Percentiles rank a stretch among this genome's conserved stretches.
Conservation (phyloP, 768 basidiomycete species). For the Tricholoma sp. region DNA sequence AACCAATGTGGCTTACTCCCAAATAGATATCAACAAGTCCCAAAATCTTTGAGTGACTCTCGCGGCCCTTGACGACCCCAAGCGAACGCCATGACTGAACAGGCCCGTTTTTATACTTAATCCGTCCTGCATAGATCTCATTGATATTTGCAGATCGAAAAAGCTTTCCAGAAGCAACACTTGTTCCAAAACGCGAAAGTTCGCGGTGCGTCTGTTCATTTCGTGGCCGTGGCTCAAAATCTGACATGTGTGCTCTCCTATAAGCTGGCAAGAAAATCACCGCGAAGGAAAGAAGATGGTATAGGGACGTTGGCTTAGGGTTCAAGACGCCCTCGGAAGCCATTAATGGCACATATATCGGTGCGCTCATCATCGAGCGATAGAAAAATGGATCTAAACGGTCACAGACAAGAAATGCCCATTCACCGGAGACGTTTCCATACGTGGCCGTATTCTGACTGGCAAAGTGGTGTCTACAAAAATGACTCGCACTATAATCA, state of each 20-base stretch:
- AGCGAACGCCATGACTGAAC: constrained; percentile 56
- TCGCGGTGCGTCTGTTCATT: constrained; percentile 60
- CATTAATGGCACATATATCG: constrained; percentile 94
- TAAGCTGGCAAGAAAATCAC: constrained; percentile 86
- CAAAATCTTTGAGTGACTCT: constrained; percentile 25
- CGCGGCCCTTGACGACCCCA: constrained; percentile 35
- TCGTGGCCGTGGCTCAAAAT: background rate
- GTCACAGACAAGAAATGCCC: constrained; percentile 97
- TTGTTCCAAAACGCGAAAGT: constrained; percentile 98
- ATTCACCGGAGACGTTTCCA: constrained; percentile 94
- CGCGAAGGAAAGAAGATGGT: constrained; percentile 97
- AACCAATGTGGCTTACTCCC: constrained; percentile 31
- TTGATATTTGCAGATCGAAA: constrained; percentile 67
- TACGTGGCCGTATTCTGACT: constrained; percentile 97
- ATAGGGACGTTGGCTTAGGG: constrained; percentile 96
- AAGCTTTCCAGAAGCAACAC: constrained; percentile 96
- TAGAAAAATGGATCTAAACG: constrained; percentile 3
- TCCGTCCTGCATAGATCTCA: background rate
- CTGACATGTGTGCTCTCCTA: constrained; percentile 8
- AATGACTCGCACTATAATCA: constrained; percentile 98
- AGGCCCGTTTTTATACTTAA: constrained; percentile 32
- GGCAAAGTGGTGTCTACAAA: constrained; percentile 98
- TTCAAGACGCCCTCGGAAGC: constrained; percentile 97
- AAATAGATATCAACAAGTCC: constrained; percentile 39
- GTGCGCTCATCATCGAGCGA: constrained; percentile 40